Percentiles rank a stretch among this genome's conserved stretches.
Conservation (phyloP, 345 rosid species). For the Nasturtium officinale region DNA sequence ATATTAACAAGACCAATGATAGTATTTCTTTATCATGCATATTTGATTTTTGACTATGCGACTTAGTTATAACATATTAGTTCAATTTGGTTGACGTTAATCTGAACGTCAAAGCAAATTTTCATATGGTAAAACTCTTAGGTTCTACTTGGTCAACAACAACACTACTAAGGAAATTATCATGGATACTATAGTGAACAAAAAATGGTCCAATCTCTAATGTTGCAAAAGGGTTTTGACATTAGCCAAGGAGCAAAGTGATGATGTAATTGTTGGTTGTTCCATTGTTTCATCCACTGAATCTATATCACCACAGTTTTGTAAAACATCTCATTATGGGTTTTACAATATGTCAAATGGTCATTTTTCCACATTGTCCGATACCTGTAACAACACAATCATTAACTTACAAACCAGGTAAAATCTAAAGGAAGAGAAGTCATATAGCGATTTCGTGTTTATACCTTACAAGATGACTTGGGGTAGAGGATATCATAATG, state of each 20-base stretch:
- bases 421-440: not conserved
- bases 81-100: not conserved
- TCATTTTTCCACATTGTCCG: conserved; percentile 33
- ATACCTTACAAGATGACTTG: conserved; percentile 49
- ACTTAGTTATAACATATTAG: not conserved
- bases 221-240: conserved; percentile 19
- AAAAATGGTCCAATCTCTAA: conserved; percentile 6
- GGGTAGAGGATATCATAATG: conserved; percentile 97
- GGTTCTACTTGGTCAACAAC: not conserved
- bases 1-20: not conserved
- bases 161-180: not conserved
- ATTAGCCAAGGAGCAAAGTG: conserved; percentile 20
- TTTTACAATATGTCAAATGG: conserved; percentile 11
- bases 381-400: conserved; percentile 31
- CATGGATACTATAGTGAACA: not conserved
- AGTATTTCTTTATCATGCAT: not conserved
- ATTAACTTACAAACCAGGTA: not conserved
- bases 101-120: conserved; percentile 15
- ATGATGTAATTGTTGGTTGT: conserved; percentile 27
- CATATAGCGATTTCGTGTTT: not conserved
- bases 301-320: conserved; percentile 32
- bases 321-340: conserved; percentile 20
- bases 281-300: conserved; percentile 29
- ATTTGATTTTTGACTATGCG: not conserved
- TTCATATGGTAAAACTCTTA: conserved; percentile 8